Percentiles rank a stretch among this genome's conserved stretches.
Evolutionary conservation across 345 rosid genomes (phyloP).

Genomic region (Aurinia saxatilis): DNA sequence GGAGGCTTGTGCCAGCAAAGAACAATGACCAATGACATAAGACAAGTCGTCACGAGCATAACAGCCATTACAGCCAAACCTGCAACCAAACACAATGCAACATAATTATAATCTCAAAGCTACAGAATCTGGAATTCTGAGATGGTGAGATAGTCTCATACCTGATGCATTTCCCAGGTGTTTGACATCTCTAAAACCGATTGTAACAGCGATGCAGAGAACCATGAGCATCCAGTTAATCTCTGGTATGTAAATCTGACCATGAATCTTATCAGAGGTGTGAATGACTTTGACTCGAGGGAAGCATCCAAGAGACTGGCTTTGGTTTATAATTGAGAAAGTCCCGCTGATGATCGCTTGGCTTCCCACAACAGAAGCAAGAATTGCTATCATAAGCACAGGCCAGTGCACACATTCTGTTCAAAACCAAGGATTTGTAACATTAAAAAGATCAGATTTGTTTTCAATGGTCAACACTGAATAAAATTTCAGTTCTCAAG

Average conservation of each 20-base stretch:
- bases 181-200: constrained; percentile 94
- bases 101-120: not conserved
- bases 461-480: not conserved
- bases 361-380: constrained; percentile 98
- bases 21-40: constrained; percentile 80
- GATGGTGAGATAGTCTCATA: constrained; percentile 4
- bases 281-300: constrained; percentile 97
- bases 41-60: constrained; percentile 97
- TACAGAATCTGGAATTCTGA: not conserved
- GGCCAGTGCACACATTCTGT: constrained; percentile 79
- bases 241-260: constrained; percentile 97
- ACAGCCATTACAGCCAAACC: constrained; percentile 98
- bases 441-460: not conserved
- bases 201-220: constrained; percentile 94
- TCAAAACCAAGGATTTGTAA: constrained; percentile 11
- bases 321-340: constrained; percentile 96
- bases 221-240: constrained; percentile 98
- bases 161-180: constrained; percentile 98
- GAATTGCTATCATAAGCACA: constrained; percentile 78
- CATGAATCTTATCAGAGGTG: constrained; percentile 96
- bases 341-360: constrained; percentile 99
- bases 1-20: constrained; percentile 95
- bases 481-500: not conserved
- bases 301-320: constrained; percentile 97
- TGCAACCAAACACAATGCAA: constrained; percentile 30